Conservation (phyloP, 768 basidiomycete species). For the Pleurotus eryngii region DNA sequence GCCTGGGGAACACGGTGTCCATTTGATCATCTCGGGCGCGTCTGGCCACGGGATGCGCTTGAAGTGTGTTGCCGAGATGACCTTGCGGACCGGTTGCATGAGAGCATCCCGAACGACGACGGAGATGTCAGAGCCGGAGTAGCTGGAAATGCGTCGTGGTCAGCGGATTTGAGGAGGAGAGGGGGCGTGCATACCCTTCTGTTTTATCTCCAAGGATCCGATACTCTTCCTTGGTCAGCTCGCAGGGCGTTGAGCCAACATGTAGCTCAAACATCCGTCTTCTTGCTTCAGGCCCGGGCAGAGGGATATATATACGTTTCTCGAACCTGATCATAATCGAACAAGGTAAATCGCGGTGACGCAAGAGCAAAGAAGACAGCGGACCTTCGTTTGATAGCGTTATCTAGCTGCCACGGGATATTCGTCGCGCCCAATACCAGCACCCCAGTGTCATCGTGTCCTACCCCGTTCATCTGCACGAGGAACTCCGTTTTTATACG, state of each 20-base stretch:
- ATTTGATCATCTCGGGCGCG: constrained; percentile 42
- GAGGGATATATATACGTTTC: constrained; percentile 97
- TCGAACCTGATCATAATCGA: constrained; percentile 62
- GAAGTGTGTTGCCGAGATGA: constrained; percentile 94
- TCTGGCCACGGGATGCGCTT: constrained; percentile 45
- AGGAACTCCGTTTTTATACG: constrained; percentile 97
- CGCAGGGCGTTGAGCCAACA: constrained; percentile 88
- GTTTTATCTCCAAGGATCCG: constrained; percentile 79
- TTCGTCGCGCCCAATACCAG: constrained; percentile 97
- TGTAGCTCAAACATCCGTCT: constrained; percentile 97
- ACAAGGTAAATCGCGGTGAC: not conserved
- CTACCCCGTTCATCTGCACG: constrained; percentile 99
- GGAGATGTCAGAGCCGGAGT: constrained; percentile 93
- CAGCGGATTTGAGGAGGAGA: too few relatives aligned
- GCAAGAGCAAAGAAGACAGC: not conserved
- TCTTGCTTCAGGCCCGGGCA: constrained; percentile 90
- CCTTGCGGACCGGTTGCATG: constrained; percentile 98
- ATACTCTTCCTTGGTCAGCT: constrained; percentile 76
- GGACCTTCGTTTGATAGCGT: constrained; percentile 93
- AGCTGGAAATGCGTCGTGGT: constrained; percentile 23
- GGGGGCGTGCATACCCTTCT: constrained; percentile 47
- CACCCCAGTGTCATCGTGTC: constrained; percentile 95
- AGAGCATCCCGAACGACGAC: constrained; percentile 93
- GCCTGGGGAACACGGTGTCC: constrained; percentile 96
- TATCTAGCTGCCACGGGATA: constrained; percentile 97